Evolutionary conservation across 2,329 filamentous ascomycete species (phyloP).

Genomic region (Sporothrix brasiliensis): DNA sequence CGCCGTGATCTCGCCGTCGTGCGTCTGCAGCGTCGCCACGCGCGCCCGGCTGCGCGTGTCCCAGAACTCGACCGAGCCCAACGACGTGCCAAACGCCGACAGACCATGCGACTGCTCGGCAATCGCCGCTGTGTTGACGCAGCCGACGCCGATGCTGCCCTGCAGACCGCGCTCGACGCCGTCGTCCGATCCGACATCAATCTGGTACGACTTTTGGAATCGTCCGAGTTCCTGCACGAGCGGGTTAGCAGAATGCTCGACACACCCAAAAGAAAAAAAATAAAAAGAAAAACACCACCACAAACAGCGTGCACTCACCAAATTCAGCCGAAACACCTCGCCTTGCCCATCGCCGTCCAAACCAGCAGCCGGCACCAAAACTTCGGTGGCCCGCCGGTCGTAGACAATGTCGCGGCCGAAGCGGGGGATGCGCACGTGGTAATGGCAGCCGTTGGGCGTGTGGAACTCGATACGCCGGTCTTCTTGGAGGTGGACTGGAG

Average conservation of each 20-base stretch:
- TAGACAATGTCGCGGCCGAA: slow-evolving; percentile 91
- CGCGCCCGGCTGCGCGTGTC: slow-evolving; percentile 82
- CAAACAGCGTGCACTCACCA: slow-evolving; percentile 45
- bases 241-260: neutral
- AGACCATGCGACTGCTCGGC: slow-evolving; percentile 89
- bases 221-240: slow-evolving; percentile 68
- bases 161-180: slow-evolving; percentile 74
- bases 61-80: slow-evolving; percentile 98
- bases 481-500: slow-evolving; percentile 76
- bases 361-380: slow-evolving; percentile 83
- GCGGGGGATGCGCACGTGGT: slow-evolving; percentile 83
- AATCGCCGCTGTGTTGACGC: slow-evolving; percentile 83
- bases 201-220: slow-evolving; percentile 91
- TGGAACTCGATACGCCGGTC: slow-evolving; percentile 94
- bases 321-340: slow-evolving; percentile 89
- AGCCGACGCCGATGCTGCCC: slow-evolving; percentile 80
- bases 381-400: slow-evolving; percentile 79
- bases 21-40: slow-evolving; percentile 72
- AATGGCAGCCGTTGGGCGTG: slow-evolving; percentile 83
- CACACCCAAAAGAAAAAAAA: neutral
- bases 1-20: slow-evolving; percentile 77
- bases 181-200: slow-evolving; percentile 87
- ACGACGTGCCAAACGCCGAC: slow-evolving; percentile 87
- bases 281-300: neutral
- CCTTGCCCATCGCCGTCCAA: slow-evolving; percentile 83